Percentiles rank a stretch among this genome's conserved stretches.
These are phyloP conservation scores for Leptographium flavum DNA, from an alignment of 2,329 filamentous ascomycete species.

Conservation along the genomic window DNA sequence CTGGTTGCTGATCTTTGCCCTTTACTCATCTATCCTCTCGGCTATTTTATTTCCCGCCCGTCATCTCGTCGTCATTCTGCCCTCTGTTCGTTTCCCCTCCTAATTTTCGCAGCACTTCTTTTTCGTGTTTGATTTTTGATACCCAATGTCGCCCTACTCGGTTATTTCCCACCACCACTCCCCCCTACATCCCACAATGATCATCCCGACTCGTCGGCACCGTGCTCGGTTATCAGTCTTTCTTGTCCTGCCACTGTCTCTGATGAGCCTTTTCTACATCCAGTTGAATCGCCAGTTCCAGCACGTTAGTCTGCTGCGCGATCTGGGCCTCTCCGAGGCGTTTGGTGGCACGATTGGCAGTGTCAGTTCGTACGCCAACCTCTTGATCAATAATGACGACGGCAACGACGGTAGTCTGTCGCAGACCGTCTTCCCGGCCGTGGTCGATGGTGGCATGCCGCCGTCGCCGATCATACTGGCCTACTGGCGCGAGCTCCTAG, in stretches of 20 bases:
- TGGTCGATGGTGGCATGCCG: not conserved
- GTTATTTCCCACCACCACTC: not conserved
- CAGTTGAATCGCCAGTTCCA: not conserved
- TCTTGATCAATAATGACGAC: not conserved
- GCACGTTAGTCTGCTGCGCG: not conserved
- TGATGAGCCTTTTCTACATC: not conserved
- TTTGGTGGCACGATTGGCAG: not conserved
- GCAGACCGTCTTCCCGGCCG: not conserved
- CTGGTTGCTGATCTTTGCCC: not conserved
- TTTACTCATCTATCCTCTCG: not conserved
- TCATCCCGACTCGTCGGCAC: not conserved
- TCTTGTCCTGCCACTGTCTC: not conserved
- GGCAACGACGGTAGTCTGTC: not conserved
- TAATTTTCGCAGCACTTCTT: not conserved
- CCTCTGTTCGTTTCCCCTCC: not conserved
- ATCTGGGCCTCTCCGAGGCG: not conserved
- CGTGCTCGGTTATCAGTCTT: not conserved
- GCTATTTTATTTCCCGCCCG: not conserved
- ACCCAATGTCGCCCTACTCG: not conserved
- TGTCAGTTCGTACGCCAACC: not conserved
- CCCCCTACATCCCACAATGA: not conserved
- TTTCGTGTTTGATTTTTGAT: not conserved
- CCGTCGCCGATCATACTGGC: conserved; percentile 10
- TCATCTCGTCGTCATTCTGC: not conserved
- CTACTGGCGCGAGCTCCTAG: conserved; percentile 8